Conservation (phyloP, 305 asterid species). For the Plantago lanceolata region DNA sequence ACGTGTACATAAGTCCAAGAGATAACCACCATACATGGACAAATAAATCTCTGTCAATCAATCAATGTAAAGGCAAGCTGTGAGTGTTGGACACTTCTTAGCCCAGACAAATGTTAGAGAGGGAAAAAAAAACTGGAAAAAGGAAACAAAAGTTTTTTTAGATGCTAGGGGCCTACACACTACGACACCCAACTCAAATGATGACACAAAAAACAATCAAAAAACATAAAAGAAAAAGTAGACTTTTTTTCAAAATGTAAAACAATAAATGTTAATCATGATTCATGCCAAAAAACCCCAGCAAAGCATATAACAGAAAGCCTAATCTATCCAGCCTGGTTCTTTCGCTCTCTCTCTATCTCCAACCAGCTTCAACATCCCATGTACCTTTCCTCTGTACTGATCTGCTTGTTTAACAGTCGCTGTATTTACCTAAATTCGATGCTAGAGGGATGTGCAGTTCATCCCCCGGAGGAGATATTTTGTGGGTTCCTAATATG, state of each 20-base stretch:
- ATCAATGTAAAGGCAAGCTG: constrained; percentile 23
- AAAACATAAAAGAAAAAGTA: background rate
- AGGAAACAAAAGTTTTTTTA: too few species aligned
- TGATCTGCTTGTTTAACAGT: too few species aligned
- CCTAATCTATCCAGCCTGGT: constrained; percentile 38
- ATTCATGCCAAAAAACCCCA: constrained; percentile 20
- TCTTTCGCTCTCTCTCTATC: background rate
- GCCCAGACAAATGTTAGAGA: constrained; percentile 17
- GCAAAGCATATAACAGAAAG: constrained; percentile 30
- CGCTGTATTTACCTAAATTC: too few species aligned
- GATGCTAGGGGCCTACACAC: too few species aligned
- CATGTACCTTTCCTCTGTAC: too few species aligned
- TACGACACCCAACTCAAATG: too few species aligned
- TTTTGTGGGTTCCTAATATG: too few species aligned
- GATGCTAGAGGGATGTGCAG: too few species aligned
- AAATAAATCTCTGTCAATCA: constrained; percentile 6
- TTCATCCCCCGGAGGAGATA: too few species aligned
- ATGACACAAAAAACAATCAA: too few species aligned
- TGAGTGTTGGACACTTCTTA: constrained; percentile 22
- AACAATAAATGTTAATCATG: too few species aligned
- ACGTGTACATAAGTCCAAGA: background rate
- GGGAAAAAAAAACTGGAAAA: too few species aligned
- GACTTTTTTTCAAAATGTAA: background rate
- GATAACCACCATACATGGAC: background rate
- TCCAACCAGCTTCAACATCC: constrained; percentile 16